Evolutionary conservation across 2,329 filamentous ascomycete genomes (phyloP).

Genomic region (Monosporascus sp.): DNA sequence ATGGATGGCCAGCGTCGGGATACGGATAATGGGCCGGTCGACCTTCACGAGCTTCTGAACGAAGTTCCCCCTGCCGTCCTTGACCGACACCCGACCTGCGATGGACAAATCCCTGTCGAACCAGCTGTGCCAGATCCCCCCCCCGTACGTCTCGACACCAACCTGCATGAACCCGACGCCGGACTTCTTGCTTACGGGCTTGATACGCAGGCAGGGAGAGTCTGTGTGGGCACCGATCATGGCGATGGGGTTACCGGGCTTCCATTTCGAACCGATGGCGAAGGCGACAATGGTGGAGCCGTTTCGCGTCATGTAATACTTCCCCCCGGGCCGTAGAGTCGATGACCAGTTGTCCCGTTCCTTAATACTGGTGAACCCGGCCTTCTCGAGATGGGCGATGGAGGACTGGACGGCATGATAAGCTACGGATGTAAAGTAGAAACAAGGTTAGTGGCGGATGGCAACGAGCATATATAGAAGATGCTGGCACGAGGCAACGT

Average conservation of each 20-base stretch:
- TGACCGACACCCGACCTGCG: constrained; percentile 81
- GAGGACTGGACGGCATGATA: constrained; percentile 89
- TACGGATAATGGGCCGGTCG: constrained; percentile 81
- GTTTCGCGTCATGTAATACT: constrained; percentile 95
- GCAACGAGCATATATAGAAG: constrained; percentile 2
- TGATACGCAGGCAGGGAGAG: constrained; percentile 84
- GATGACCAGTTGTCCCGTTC: constrained; percentile 87
- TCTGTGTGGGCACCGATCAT: constrained; percentile 97
- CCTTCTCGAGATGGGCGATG: constrained; percentile 68
- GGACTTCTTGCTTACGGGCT: constrained; percentile 88
- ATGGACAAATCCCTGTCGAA: constrained; percentile 93
- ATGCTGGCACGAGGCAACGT: constrained; percentile 4
- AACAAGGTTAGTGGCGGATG: constrained; percentile 10
- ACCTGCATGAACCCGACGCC: constrained; percentile 87
- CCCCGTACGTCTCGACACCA: constrained; percentile 93
- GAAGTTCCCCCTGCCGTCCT: constrained; percentile 66
- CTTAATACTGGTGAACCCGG: constrained; percentile 82
- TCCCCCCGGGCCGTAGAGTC: constrained; percentile 75
- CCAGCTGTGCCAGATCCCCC: constrained; percentile 97
- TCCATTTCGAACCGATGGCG: constrained; percentile 85
- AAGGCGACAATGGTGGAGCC: constrained; percentile 89
- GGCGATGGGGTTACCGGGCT: constrained; percentile 80
- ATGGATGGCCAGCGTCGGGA: constrained; percentile 92
- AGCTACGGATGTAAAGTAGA: constrained; percentile 47
- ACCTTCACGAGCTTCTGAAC: constrained; percentile 84